These are phyloP conservation scores for Microsporum canis DNA, from an alignment of 2,329 filamentous ascomycete genomes.

Conservation along the genomic window DNA sequence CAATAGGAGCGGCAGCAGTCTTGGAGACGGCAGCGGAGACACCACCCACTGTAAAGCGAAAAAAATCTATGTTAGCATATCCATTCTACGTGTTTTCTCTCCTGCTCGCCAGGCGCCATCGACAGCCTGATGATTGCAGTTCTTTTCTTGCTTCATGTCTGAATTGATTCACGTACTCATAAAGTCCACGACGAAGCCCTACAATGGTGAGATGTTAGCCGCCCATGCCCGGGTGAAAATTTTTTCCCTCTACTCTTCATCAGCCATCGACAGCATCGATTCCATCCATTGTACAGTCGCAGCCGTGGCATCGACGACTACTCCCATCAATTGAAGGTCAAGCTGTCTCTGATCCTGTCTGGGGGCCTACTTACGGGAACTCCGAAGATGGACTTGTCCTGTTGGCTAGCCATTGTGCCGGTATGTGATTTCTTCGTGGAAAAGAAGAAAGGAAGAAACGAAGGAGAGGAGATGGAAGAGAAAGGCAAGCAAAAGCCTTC, in stretches of 20 bases:
- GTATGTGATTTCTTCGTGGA: conserved; percentile 18
- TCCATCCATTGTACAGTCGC: conserved; percentile 7
- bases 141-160: background rate
- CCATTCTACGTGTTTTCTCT: background rate
- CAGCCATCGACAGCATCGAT: conserved; percentile 6
- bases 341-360: background rate
- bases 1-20: conserved; percentile 98
- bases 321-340: background rate
- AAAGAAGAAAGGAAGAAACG: conserved; percentile 22
- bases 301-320: background rate
- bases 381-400: conserved; percentile 45
- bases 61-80: conserved; percentile 6
- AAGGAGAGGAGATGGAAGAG: conserved; percentile 27
- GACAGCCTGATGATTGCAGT: background rate
- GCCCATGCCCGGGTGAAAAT: conserved; percentile 1
- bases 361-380: conserved; percentile 34
- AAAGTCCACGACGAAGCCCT: conserved; percentile 97
- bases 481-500: conserved; percentile 21
- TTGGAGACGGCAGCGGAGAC: conserved; percentile 99
- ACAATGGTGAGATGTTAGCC: conserved; percentile 24
- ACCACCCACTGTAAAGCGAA: conserved; percentile 73
- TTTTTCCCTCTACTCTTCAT: background rate
- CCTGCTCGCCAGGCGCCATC: background rate
- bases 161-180: conserved; percentile 62
- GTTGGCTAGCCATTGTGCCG: conserved; percentile 40